phyloP scores from a whole-genome alignment of 495 filamentous ascomycete species.

The Penicillium maclennaniae region DNA sequence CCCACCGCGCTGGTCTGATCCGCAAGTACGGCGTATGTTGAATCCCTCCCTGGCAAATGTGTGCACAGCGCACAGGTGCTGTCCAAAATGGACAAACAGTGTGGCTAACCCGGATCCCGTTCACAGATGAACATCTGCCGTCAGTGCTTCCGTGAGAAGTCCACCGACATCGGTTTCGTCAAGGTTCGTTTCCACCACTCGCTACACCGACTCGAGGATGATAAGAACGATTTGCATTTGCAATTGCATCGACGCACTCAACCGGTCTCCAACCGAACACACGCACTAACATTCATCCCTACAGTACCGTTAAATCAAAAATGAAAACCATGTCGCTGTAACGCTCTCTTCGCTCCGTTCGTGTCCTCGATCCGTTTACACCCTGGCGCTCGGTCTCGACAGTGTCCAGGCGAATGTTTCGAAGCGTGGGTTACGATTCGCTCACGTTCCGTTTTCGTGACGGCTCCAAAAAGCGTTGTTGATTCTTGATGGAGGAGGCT shows the following conservation, averaged over 20 bases:
- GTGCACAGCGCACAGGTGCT: slow-evolving; percentile 2
- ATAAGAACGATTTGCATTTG: not conserved
- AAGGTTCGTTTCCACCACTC: slow-evolving; percentile 58
- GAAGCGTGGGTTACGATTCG: slow-evolving; percentile 16
- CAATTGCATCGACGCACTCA: not conserved
- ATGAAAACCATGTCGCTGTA: slow-evolving; percentile 27
- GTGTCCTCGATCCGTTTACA: slow-evolving; percentile 34
- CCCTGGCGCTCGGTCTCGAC: slow-evolving; percentile 21
- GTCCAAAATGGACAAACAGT: not conserved
- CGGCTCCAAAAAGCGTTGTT: slow-evolving; percentile 23
- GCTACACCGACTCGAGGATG: slow-evolving; percentile 2
- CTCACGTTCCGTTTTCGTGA: slow-evolving; percentile 18
- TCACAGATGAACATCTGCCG: slow-evolving; percentile 87
- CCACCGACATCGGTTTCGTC: slow-evolving; percentile 90
- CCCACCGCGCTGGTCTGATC: slow-evolving; percentile 92
- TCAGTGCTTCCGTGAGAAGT: slow-evolving; percentile 99
- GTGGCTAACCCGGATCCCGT: slow-evolving; percentile 22
- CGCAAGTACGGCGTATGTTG: slow-evolving; percentile 93
- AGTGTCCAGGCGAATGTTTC: slow-evolving; percentile 22
- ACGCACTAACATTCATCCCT: slow-evolving; percentile 14
- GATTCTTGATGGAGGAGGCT: slow-evolving; percentile 15
- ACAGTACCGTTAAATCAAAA: slow-evolving; percentile 53
- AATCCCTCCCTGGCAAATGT: not conserved
- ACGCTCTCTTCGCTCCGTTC: slow-evolving; percentile 33
- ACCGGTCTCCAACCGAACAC: not conserved